These are phyloP conservation scores for Nymphaea thermarum DNA, from an alignment of 164 flowering plant genomes.

Conservation along the genomic window DNA sequence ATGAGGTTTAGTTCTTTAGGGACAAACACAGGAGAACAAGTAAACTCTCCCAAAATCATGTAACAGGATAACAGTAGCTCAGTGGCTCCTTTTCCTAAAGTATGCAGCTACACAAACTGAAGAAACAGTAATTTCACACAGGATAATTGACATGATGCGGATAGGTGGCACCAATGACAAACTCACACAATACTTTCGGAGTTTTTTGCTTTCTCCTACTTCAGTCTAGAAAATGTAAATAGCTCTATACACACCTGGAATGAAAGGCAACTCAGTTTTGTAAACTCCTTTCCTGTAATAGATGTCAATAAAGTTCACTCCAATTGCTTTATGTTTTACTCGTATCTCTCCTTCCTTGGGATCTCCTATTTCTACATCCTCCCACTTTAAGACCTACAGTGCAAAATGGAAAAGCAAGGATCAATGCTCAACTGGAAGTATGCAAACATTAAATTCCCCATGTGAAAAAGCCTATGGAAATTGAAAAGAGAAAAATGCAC, in stretches of 20 bases:
- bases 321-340: slow-evolving; percentile 74
- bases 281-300: slow-evolving; percentile 77
- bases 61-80: too few species aligned
- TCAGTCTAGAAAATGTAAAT: neutral
- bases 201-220: neutral
- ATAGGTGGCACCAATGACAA: neutral
- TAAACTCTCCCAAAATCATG: too few species aligned
- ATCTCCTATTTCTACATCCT: slow-evolving; percentile 64
- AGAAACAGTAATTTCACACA: too few species aligned
- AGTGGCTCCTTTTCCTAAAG: too few species aligned
- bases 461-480: neutral
- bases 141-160: neutral
- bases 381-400: slow-evolving; percentile 73
- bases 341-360: slow-evolving; percentile 74
- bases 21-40: too few species aligned
- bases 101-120: too few species aligned
- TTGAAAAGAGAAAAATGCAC: neutral
- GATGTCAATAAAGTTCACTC: slow-evolving; percentile 79
- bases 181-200: too few species aligned
- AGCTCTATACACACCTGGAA: slow-evolving; percentile 41
- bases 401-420: neutral
- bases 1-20: too few species aligned
- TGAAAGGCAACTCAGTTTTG: slow-evolving; percentile 57
- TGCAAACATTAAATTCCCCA: neutral
- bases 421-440: neutral